These are phyloP conservation scores for Casaregolazyma suthepensis DNA, from an alignment of 1,139 yeast species.

Conservation along the genomic window DNA sequence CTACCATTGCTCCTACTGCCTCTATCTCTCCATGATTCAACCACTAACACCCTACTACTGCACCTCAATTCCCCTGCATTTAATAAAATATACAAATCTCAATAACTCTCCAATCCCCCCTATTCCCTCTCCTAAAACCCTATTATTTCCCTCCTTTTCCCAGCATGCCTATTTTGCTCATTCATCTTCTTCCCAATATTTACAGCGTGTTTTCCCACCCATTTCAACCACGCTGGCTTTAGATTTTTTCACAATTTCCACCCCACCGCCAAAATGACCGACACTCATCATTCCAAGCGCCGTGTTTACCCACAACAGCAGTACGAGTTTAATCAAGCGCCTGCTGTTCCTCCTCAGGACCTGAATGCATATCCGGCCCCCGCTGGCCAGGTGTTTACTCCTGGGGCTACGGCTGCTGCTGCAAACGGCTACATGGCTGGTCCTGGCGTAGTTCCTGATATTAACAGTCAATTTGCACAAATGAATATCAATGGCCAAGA, in stretches of 20 bases:
- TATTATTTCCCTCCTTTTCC: too few species aligned
- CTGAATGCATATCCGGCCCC: slow-evolving; percentile 22
- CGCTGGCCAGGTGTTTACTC: slow-evolving; percentile 16
- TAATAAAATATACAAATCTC: too few species aligned
- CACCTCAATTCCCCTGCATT: too few species aligned
- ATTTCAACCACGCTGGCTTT: not conserved
- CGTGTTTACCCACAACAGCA: slow-evolving; percentile 54
- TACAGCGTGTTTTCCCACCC: not conserved
- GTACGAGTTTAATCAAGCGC: slow-evolving; percentile 37
- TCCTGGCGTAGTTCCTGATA: slow-evolving; percentile 15
- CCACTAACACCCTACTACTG: too few species aligned
- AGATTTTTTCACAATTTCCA: slow-evolving; percentile 4
- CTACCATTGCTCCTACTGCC: too few species aligned
- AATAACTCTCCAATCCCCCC: too few species aligned
- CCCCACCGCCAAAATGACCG: slow-evolving; percentile 10
- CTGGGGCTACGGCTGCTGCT: slow-evolving; percentile 17
- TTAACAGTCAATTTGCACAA: slow-evolving; percentile 24
- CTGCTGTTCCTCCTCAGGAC: slow-evolving; percentile 29
- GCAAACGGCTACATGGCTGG: slow-evolving; percentile 11
- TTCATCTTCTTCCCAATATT: not conserved
- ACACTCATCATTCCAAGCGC: slow-evolving; percentile 18
- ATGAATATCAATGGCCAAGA: slow-evolving; percentile 22
- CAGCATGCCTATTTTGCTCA: not conserved
- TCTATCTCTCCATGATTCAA: too few species aligned
- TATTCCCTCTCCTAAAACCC: too few species aligned